phyloP scores from a whole-genome alignment of 305 asterid genomes.

The Fraxinus albicans region DNA sequence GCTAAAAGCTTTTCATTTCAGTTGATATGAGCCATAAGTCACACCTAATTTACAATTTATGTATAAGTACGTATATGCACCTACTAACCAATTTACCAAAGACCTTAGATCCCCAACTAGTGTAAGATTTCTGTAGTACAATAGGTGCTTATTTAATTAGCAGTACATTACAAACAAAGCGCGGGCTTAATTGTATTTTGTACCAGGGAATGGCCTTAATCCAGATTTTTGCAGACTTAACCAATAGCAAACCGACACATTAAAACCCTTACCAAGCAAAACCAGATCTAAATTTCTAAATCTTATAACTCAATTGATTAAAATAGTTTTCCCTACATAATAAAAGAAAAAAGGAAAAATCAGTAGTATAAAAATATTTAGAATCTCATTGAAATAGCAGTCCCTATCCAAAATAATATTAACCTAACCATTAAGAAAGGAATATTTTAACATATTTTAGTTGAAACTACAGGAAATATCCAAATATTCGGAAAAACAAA shows the following conservation, averaged over 20 bases:
- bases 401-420: constrained; percentile 13
- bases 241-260: background rate
- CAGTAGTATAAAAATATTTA: background rate
- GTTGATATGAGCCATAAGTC: constrained; percentile 10
- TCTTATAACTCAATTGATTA: background rate
- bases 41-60: background rate
- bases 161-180: background rate
- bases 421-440: background rate
- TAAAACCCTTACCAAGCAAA: background rate
- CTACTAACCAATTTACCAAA: background rate
- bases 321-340: background rate
- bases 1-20: constrained; percentile 1
- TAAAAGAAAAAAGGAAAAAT: background rate
- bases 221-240: background rate
- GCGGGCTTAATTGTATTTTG: background rate
- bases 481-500: background rate
- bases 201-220: background rate
- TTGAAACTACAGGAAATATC: constrained; percentile 17
- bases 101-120: background rate
- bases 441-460: background rate
- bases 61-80: background rate
- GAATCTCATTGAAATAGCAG: background rate
- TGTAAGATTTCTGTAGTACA: background rate
- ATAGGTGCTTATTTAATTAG: background rate
- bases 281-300: background rate